phyloP scores from a whole-genome alignment of 371 early-diverging fungal species.

The Mycotypha africana region DNA sequence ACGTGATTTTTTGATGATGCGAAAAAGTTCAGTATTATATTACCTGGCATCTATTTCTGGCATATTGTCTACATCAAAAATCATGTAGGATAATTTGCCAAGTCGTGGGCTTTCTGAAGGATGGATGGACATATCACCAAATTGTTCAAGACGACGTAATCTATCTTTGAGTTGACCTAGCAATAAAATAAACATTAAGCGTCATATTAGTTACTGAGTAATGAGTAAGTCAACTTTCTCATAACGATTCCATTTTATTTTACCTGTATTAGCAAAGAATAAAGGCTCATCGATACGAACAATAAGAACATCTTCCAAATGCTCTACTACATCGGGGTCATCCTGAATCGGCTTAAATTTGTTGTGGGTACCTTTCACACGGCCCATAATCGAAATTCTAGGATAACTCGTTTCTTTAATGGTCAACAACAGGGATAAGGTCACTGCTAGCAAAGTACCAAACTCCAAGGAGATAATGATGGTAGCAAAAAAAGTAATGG shows the following conservation, averaged over 20 bases:
- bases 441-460: slow-evolving; percentile 85
- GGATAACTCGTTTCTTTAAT: slow-evolving; percentile 87
- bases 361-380: slow-evolving; percentile 36
- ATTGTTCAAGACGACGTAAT: slow-evolving; percentile 83
- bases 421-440: slow-evolving; percentile 80
- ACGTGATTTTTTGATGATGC: neutral
- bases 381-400: slow-evolving; percentile 69
- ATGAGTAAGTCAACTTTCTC: neutral
- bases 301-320: slow-evolving; percentile 78
- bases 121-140: slow-evolving; percentile 85
- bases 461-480: slow-evolving; percentile 84
- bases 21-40: neutral
- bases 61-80: slow-evolving; percentile 89
- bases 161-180: slow-evolving; percentile 85
- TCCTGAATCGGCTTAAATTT: slow-evolving; percentile 55
- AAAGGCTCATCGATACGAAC: slow-evolving; percentile 87
- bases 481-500: slow-evolving; percentile 79
- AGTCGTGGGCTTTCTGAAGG: slow-evolving; percentile 76
- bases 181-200: neutral
- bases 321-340: slow-evolving; percentile 57
- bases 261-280: slow-evolving; percentile 90
- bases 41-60: slow-evolving; percentile 84
- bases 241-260: too few relatives aligned
- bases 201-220: neutral
- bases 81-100: slow-evolving; percentile 56